Evolutionary conservation across 2,329 filamentous ascomycete genomes (phyloP).

Genomic region (Colletotrichum liriopes): DNA sequence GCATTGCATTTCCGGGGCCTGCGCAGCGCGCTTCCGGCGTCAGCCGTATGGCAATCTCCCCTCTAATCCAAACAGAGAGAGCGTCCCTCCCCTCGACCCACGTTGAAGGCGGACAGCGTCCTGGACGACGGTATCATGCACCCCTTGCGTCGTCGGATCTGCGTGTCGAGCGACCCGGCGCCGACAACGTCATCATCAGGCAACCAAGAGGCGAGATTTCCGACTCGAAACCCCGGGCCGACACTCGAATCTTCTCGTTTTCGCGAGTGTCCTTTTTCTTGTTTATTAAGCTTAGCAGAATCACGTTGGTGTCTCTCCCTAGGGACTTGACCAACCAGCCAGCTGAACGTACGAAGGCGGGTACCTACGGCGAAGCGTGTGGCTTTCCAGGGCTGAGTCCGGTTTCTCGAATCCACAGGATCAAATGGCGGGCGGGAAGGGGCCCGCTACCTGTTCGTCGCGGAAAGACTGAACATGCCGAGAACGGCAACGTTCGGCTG

Average conservation of each 20-base stretch:
- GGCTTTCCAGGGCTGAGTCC: not conserved
- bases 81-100: not conserved
- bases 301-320: not conserved
- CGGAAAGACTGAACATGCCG: not conserved
- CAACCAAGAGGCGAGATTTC: not conserved
- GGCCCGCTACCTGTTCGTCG: not conserved
- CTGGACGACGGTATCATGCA: not conserved
- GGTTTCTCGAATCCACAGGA: not conserved
- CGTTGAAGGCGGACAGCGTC: not conserved
- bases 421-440: not conserved
- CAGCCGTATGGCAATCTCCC: not conserved
- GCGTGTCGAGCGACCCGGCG: not conserved
- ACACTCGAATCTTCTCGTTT: not conserved
- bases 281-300: slow-evolving; percentile 1
- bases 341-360: too few species aligned
- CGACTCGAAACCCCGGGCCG: not conserved
- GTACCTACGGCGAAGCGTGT: not conserved
- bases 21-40: slow-evolving; percentile 10
- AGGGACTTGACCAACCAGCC: not conserved
- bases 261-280: not conserved
- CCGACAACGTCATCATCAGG: slow-evolving; percentile 2
- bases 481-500: not conserved
- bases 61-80: not conserved
- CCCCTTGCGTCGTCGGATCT: slow-evolving; percentile 31
- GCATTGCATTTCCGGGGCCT: slow-evolving; percentile 14